Evolutionary conservation across 1,139 yeast genomes (phyloP).

Genomic region (Geotrichum citri-aurantii): DNA sequence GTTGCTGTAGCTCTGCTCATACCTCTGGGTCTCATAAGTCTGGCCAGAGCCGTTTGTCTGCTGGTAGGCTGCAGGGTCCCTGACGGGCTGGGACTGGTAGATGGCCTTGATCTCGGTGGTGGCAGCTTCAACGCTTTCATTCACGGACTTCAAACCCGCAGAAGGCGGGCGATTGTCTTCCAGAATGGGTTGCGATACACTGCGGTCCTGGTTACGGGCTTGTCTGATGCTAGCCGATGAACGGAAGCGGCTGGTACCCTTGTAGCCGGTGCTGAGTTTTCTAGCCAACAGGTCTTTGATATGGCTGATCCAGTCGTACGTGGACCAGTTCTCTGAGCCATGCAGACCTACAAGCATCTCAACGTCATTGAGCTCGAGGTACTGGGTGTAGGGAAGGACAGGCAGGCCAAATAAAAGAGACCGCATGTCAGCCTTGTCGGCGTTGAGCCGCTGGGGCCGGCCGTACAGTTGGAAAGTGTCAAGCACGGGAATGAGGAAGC

Average conservation of each 20-base stretch:
- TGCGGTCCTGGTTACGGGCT: slow-evolving; percentile 6
- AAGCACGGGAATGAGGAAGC: slow-evolving; percentile 77
- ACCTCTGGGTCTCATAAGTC: not conserved
- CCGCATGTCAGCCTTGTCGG: slow-evolving; percentile 73
- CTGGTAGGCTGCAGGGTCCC: not conserved
- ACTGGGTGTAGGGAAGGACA: slow-evolving; percentile 80
- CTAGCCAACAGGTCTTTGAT: slow-evolving; percentile 58
- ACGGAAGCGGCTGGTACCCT: slow-evolving; percentile 59
- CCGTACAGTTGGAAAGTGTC: slow-evolving; percentile 89
- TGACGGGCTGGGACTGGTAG: slow-evolving; percentile 1
- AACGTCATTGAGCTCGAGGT: slow-evolving; percentile 58
- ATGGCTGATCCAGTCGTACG: slow-evolving; percentile 59
- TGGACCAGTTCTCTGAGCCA: slow-evolving; percentile 53
- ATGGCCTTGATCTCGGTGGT: not conserved
- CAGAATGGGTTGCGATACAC: slow-evolving; percentile 9
- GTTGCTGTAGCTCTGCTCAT: not conserved
- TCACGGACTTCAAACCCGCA: slow-evolving; percentile 1
- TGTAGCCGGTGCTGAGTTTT: slow-evolving; percentile 68
- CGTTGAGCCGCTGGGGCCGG: slow-evolving; percentile 80
- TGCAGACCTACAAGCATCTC: slow-evolving; percentile 40
- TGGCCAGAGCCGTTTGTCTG: not conserved
- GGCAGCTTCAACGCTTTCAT: not conserved
- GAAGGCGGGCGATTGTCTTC: slow-evolving; percentile 3
- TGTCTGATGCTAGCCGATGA: slow-evolving; percentile 6
- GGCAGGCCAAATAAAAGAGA: slow-evolving; percentile 89